Conservation (phyloP, 768 basidiomycete genomes). For the Boletus eberwhitei region DNA sequence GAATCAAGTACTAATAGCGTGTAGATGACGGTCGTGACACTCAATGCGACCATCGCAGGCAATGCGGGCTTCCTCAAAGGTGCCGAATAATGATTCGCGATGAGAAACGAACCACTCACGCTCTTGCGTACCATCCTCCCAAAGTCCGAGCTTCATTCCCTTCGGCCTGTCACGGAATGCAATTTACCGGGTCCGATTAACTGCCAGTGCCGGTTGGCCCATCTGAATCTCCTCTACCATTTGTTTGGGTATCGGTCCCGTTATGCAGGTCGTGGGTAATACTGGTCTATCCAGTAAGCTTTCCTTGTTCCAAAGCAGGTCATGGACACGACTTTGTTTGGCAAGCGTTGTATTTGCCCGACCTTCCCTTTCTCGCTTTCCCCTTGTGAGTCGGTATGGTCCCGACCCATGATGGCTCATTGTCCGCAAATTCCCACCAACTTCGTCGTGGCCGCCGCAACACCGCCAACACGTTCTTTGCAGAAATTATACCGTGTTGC, state of each 20-base stretch:
- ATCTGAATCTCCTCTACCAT: constrained; percentile 25
- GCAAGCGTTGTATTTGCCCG: constrained; percentile 9
- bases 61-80: too few species aligned
- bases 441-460: not conserved
- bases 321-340: not conserved
- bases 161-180: too few species aligned
- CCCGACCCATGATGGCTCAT: not conserved
- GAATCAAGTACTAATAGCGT: too few species aligned
- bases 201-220: constrained; percentile 9
- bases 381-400: not conserved
- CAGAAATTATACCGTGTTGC: not conserved
- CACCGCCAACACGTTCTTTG: not conserved
- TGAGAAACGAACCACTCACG: too few species aligned
- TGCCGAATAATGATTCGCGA: too few species aligned
- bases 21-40: too few species aligned
- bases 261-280: constrained; percentile 8
- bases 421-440: not conserved
- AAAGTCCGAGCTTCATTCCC: too few species aligned
- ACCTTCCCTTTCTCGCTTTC: constrained; percentile 5
- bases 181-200: not conserved
- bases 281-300: too few species aligned
- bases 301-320: not conserved
- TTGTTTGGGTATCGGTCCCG: constrained; percentile 23
- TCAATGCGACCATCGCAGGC: too few species aligned
- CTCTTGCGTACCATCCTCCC: too few species aligned